Evolutionary conservation across 192 early-diverging fungal species (phyloP), one percentile per base, ranked within the genome.

Genomic region (Podila verticillata): DNA sequence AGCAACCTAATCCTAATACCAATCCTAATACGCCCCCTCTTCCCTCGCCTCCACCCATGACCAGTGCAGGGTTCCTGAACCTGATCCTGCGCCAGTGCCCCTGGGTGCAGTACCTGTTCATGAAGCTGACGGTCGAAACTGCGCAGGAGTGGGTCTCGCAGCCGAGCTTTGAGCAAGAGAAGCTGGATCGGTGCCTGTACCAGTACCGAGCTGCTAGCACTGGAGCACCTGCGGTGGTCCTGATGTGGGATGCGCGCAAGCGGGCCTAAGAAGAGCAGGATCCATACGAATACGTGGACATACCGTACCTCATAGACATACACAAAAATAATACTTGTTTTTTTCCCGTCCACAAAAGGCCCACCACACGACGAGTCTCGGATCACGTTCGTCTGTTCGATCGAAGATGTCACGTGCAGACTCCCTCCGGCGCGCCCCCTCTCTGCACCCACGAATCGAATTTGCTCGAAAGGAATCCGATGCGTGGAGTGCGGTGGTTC

Each of bases 61-160:
- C 70, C 9, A 80, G 77, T 36, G 61, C 66, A 17, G 65, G 54
- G 22, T 80, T 80, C 66, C 63, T 80, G 35, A 35, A 32, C 1
- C 35, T 80, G 15, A 60, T 80, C 26, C 47, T 63, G 22, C 28
- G 24, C 1, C 58, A 56, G 15, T 72, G 69, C 35, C 66, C 65
- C 29, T 68, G 70, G 54, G 58, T 80, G 28, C 71, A 80, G 62
- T 80, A 80, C 62, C 24, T 80, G 70, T 80, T 80, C 20, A 80
- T 80, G 70, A 80, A 80, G 47, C 13, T 80, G 39, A 62, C 77
- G 1, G 44, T 80, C 31, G 77, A 80, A 54, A 80, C 70, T 24
- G 77, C 77, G 0, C 77, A 80, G 48, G 77, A 80, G 57, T 80
- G 77, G 77, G 72, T 80, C 19, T 60, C 66, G 4, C 70, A 80